Evolutionary conservation across 78 protist genomes (phyloP).

Genomic region (Blattamonas nauphoetae): DNA sequence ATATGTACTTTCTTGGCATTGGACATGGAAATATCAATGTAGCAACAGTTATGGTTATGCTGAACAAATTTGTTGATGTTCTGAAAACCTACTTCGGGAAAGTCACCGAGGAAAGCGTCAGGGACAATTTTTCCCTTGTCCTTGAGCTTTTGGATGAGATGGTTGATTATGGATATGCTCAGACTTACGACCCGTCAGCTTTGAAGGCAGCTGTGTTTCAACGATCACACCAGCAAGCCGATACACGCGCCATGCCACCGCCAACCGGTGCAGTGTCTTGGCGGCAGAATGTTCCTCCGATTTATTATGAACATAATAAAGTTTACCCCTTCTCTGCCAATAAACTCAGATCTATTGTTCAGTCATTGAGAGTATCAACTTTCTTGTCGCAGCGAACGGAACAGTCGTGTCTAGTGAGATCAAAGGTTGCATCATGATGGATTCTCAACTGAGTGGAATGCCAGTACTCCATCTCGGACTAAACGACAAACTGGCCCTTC

Average conservation of each 20-base stretch:
- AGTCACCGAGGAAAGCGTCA: slow-evolving; percentile 84
- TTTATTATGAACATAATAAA: not conserved
- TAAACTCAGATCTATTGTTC: no score
- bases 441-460: slow-evolving; percentile 85
- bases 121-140: slow-evolving; percentile 93
- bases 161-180: slow-evolving; percentile 91
- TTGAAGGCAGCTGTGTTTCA: not conserved
- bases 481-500: slow-evolving; percentile 83
- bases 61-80: slow-evolving; percentile 67
- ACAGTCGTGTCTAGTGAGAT: slow-evolving; percentile 77
- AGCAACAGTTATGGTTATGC: slow-evolving; percentile 60
- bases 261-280: slow-evolving; percentile 12
- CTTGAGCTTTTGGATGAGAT: slow-evolving; percentile 96
- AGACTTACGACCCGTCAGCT: not conserved
- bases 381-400: slow-evolving; percentile 68
- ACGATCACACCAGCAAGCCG: not conserved
- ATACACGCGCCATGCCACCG: not conserved
- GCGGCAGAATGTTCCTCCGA: not conserved
- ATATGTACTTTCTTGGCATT: slow-evolving; percentile 78
- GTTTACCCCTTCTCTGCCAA: no score
- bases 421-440: slow-evolving; percentile 81
- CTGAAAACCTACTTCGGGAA: slow-evolving; percentile 70
- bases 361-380: slow-evolving; percentile 78
- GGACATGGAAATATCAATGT: slow-evolving; percentile 79
- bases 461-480: slow-evolving; percentile 92